phyloP scores from a whole-genome alignment of 2,329 filamentous ascomycete genomes.

The Aspergillus viridinutans region DNA sequence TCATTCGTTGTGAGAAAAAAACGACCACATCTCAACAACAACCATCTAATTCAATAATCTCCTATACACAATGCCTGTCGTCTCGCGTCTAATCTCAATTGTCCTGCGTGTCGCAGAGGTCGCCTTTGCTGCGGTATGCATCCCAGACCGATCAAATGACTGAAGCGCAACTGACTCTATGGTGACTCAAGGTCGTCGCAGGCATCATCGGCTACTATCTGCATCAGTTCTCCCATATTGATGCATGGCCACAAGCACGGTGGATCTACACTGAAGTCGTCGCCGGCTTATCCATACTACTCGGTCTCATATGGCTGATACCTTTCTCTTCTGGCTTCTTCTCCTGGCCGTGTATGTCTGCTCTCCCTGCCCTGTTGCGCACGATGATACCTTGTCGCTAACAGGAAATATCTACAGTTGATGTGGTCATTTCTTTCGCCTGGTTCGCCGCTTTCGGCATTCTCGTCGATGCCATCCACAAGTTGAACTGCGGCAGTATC shows the following conservation, averaged over 20 bases:
- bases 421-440: constrained; percentile 62
- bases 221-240: constrained; percentile 44
- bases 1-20: neutral
- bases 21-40: neutral
- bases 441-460: constrained; percentile 70
- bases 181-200: constrained; percentile 49
- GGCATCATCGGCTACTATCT: constrained; percentile 67
- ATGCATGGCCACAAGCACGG: constrained; percentile 56
- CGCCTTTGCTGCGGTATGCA: constrained; percentile 62
- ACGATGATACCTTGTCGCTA: neutral
- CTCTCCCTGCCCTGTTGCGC: neutral
- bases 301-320: constrained; percentile 68
- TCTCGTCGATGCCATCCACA: constrained; percentile 54
- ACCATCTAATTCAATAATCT: neutral
- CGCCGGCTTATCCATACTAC: constrained; percentile 63
- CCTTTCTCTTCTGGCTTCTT: constrained; percentile 65
- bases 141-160: neutral
- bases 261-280: constrained; percentile 74
- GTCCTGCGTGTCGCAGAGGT: constrained; percentile 61
- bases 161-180: constrained; percentile 13
- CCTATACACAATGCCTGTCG: constrained; percentile 42
- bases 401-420: constrained; percentile 40
- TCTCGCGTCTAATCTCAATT: constrained; percentile 54
- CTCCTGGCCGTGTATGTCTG: constrained; percentile 55
- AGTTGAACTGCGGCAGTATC: constrained; percentile 51